Percentiles rank a stretch among this genome's conserved stretches.
These are phyloP conservation scores for Saccharomyces hybrid DNA, from an alignment of 1,139 yeast genomes.

Conservation along the genomic window DNA sequence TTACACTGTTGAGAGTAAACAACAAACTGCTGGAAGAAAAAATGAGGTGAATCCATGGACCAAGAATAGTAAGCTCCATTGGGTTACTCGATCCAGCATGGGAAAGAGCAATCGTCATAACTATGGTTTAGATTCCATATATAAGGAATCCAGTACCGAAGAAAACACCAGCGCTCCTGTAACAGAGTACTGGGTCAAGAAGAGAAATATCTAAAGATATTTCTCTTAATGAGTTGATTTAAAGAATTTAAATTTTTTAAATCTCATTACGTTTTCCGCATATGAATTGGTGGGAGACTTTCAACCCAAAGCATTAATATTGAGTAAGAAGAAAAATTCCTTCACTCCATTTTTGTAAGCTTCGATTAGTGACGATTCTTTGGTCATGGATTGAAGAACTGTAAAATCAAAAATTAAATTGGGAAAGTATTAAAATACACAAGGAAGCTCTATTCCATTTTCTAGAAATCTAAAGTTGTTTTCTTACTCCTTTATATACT, in stretches of 20 bases:
- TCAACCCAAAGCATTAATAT: slow-evolving; percentile 65
- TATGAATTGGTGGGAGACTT: slow-evolving; percentile 81
- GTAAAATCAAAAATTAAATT: not conserved
- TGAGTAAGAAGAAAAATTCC: slow-evolving; percentile 14
- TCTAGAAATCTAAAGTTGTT: not conserved
- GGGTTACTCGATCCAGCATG: slow-evolving; percentile 45
- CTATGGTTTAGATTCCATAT: slow-evolving; percentile 56
- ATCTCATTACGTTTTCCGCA: slow-evolving; percentile 41
- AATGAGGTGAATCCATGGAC: slow-evolving; percentile 46
- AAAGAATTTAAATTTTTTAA: slow-evolving; percentile 32
- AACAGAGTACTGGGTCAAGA: slow-evolving; percentile 12
- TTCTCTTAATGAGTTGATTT: slow-evolving; percentile 31
- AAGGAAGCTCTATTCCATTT: not conserved
- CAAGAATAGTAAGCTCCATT: slow-evolving; percentile 84
- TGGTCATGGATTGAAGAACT: slow-evolving; percentile 34
- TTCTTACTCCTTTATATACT: not conserved
- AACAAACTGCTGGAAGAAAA: slow-evolving; percentile 29
- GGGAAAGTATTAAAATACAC: too few relatives aligned
- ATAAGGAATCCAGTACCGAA: slow-evolving; percentile 55
- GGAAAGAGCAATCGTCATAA: slow-evolving; percentile 58
- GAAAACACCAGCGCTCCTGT: slow-evolving; percentile 15
- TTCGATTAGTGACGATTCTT: slow-evolving; percentile 76
- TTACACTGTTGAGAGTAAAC: slow-evolving; percentile 9
- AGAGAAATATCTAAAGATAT: slow-evolving; percentile 4
- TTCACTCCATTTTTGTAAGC: slow-evolving; percentile 50